A percentile compares a stretch with the other conserved stretches of the same genome.
phyloP scores from a whole-genome alignment of 2,329 filamentous ascomycete genomes.

The Fusarium domesticum region DNA sequence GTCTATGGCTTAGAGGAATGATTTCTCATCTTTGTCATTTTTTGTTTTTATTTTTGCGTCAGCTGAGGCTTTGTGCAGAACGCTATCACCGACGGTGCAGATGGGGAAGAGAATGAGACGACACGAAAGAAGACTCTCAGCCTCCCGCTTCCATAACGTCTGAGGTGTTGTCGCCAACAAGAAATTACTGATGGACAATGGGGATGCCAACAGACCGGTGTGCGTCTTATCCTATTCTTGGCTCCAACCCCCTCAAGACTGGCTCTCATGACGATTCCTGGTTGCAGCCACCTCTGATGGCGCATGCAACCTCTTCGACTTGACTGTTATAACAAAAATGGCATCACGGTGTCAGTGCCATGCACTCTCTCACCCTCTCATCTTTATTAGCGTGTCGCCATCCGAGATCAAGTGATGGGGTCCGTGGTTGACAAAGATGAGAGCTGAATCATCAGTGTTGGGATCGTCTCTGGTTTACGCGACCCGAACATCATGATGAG shows the following conservation, averaged over 20 bases:
- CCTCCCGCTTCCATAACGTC: too few relatives aligned
- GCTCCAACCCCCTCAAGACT: too few relatives aligned
- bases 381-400: slow-evolving; percentile 16
- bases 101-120: too few relatives aligned
- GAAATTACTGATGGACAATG: slow-evolving; percentile 9
- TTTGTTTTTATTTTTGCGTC: slow-evolving; percentile 12
- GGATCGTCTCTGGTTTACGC: too few relatives aligned
- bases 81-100: slow-evolving; percentile 7
- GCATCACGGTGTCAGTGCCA: too few relatives aligned
- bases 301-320: slow-evolving; percentile 10
- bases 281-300: slow-evolving; percentile 1
- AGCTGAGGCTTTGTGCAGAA: slow-evolving; percentile 17
- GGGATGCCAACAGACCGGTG: slow-evolving; percentile 3
- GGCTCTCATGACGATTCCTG: background rate
- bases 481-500: too few relatives aligned
- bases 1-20: too few relatives aligned
- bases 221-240: slow-evolving; percentile 5
- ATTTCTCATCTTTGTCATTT: too few relatives aligned
- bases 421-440: too few relatives aligned
- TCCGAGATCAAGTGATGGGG: slow-evolving; percentile 28
- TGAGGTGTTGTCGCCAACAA: too few relatives aligned
- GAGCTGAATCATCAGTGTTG: too few relatives aligned
- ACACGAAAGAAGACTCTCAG: too few relatives aligned
- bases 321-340: slow-evolving; percentile 21
- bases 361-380: slow-evolving; percentile 7